phyloP scores from a whole-genome alignment of 164 flowering plant species.

The Dillenia suffruticosa region DNA sequence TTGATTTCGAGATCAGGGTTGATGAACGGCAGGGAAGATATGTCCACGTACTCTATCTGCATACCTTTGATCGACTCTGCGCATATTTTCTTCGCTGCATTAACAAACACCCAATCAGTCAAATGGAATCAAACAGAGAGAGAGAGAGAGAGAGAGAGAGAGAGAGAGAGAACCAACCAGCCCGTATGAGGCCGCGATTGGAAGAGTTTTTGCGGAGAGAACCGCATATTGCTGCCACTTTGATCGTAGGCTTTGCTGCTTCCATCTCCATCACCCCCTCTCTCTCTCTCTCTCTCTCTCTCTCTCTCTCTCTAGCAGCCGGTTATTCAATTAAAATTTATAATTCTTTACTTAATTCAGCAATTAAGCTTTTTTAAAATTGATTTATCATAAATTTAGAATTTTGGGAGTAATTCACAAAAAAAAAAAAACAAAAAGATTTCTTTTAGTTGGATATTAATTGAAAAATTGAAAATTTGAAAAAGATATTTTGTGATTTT shows the following conservation, averaged over 20 bases:
- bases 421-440: too few relatives aligned
- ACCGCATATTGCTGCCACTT: constrained; percentile 22
- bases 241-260: constrained; percentile 14
- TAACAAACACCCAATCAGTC: neutral
- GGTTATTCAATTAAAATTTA: too few relatives aligned
- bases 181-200: constrained; percentile 28
- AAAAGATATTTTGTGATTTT: too few relatives aligned
- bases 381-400: too few relatives aligned
- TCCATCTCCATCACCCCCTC: constrained; percentile 3
- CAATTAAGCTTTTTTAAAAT: too few relatives aligned
- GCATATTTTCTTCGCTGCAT: constrained; percentile 26
- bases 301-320: too few relatives aligned
- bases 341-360: too few relatives aligned
- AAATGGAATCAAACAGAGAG: neutral
- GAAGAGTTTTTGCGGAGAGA: constrained; percentile 26
- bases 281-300: constrained; percentile 5
- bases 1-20: constrained; percentile 46
- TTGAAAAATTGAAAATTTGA: too few relatives aligned
- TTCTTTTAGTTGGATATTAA: too few relatives aligned
- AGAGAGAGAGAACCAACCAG: constrained; percentile 15
- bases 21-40: constrained; percentile 35
- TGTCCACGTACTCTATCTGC: constrained; percentile 38
- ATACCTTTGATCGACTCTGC: constrained; percentile 29
- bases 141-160: neutral
- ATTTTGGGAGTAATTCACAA: too few relatives aligned